Evolutionary conservation across 148 eudicot genomes (phyloP).

Genomic region (Silene latifolia): DNA sequence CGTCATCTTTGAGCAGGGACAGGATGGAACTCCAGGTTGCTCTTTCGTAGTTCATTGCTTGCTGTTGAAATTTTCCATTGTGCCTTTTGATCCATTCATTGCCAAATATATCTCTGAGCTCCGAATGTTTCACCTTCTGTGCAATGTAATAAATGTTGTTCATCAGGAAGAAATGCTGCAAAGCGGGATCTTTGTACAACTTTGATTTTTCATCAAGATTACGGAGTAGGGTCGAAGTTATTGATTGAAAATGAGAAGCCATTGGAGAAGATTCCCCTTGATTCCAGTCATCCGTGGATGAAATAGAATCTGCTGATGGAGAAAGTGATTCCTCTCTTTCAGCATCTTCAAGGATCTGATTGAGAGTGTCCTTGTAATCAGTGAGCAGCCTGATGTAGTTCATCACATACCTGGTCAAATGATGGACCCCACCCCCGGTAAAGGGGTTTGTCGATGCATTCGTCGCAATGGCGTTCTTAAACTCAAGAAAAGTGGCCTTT

Average conservation of each 20-base stretch:
- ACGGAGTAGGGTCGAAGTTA: slow-evolving; percentile 40
- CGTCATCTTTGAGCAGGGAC: slow-evolving; percentile 59
- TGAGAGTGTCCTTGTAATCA: slow-evolving; percentile 54
- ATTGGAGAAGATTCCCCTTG: slow-evolving; percentile 31
- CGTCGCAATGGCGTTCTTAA: slow-evolving; percentile 58
- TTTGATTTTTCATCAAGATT: slow-evolving; percentile 68
- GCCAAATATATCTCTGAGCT: slow-evolving; percentile 59
- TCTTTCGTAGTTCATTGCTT: slow-evolving; percentile 68
- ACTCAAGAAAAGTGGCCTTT: slow-evolving; percentile 67
- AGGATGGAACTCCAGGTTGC: slow-evolving; percentile 82
- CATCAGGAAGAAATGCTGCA: slow-evolving; percentile 71
- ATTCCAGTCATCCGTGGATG: slow-evolving; percentile 37
- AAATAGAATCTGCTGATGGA: slow-evolving; percentile 38
- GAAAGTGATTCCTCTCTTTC: slow-evolving; percentile 36
- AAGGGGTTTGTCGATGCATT: slow-evolving; percentile 53
- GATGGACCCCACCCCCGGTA: slow-evolving; percentile 72
- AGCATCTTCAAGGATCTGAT: slow-evolving; percentile 51
- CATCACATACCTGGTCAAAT: slow-evolving; percentile 75
- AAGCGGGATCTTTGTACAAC: slow-evolving; percentile 57
- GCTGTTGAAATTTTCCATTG: slow-evolving; percentile 68
- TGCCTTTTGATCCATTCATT: slow-evolving; percentile 73
- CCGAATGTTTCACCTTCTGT: slow-evolving; percentile 59
- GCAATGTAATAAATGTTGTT: slow-evolving; percentile 80
- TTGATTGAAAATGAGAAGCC: slow-evolving; percentile 50
- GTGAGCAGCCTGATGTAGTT: slow-evolving; percentile 59